Percentiles rank a stretch among this genome's conserved stretches.
phyloP scores from a whole-genome alignment of 139 green algal species.

The Closterium sp. region DNA sequence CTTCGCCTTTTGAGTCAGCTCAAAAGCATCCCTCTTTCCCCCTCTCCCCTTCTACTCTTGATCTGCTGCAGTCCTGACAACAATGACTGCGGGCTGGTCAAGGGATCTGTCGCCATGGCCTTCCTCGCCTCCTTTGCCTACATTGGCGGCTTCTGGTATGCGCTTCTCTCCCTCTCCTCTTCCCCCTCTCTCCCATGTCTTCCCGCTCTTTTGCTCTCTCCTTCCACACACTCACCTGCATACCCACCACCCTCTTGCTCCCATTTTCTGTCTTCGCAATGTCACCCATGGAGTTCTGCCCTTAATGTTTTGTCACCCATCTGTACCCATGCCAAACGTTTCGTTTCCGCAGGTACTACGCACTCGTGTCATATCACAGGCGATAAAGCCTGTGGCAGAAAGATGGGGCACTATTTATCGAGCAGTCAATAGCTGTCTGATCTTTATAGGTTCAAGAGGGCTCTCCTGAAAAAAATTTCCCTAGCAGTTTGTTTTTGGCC shows the following conservation, averaged over 20 bases:
- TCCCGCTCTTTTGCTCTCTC: not conserved
- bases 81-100: not conserved
- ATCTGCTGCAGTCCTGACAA: not conserved
- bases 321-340: no score
- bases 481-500: no score
- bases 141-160: not conserved
- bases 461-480: no score
- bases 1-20: not conserved
- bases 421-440: no score
- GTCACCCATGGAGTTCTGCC: no score
- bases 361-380: not conserved
- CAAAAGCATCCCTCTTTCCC: no score
- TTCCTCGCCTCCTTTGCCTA: not conserved
- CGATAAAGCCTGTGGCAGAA: not conserved
- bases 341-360: not conserved
- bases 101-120: not conserved
- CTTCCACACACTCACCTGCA: no score
- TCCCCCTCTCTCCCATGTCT: not conserved
- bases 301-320: no score
- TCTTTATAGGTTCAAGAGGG: no score
- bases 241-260: no score
- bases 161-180: not conserved
- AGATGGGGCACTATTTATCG: no score
- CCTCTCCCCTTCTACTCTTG: not conserved
- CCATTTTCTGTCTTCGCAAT: no score